phyloP scores from a whole-genome alignment of 208 protist species.

The Acanthamoeba rhysodes region DNA sequence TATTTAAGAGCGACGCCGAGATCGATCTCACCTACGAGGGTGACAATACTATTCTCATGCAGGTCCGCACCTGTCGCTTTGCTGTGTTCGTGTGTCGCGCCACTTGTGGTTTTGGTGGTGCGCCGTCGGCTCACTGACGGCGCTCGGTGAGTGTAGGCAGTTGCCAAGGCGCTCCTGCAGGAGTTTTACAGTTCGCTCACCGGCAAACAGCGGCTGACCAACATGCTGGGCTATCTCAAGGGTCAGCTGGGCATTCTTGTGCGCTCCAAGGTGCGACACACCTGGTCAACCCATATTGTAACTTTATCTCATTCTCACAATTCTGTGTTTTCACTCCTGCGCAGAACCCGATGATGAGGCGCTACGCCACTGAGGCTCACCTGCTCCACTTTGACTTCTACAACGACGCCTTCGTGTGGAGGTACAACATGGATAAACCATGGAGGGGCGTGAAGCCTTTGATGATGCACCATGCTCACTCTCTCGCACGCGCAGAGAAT shows the following conservation, averaged over 20 bases:
- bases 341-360: constrained; percentile 24
- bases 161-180: constrained; percentile 27
- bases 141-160: neutral
- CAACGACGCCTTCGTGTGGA: constrained; percentile 25
- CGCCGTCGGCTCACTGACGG: neutral
- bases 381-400: constrained; percentile 62
- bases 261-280: neutral
- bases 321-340: neutral
- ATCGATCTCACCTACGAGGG: constrained; percentile 72
- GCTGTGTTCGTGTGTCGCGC: neutral
- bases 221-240: constrained; percentile 62
- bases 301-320: no score
- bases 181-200: constrained; percentile 56
- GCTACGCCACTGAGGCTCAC: constrained; percentile 29
- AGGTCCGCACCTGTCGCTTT: neutral
- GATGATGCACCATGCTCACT: neutral
- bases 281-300: no score
- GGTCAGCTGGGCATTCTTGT: constrained; percentile 48
- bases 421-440: neutral
- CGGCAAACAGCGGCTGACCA: constrained; percentile 42
- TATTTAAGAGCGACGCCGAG: constrained; percentile 70
- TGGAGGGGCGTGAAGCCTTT: neutral
- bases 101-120: neutral
- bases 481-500: neutral
- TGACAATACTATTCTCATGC: constrained; percentile 68